phyloP scores from a whole-genome alignment of 345 rosid species.

The Gossypium stocksii region DNA sequence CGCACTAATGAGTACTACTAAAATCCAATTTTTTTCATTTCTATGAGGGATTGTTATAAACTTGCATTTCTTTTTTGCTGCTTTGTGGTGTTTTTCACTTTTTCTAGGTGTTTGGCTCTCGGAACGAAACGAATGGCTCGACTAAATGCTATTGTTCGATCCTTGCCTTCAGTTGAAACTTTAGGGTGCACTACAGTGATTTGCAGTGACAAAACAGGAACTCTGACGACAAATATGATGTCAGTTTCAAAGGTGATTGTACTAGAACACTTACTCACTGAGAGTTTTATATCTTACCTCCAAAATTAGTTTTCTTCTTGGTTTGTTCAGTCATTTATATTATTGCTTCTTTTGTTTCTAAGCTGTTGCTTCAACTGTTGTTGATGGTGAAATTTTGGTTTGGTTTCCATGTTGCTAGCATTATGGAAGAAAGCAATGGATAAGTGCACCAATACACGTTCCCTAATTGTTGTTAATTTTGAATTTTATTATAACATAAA shows the following conservation, averaged over 20 bases:
- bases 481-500: not conserved
- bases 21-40: not conserved
- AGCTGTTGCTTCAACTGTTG: not conserved
- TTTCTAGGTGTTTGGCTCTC: constrained; percentile 89
- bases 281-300: not conserved
- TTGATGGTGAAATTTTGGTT: constrained; percentile 10
- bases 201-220: constrained; percentile 98
- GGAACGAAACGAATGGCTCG: constrained; percentile 99
- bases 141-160: constrained; percentile 92
- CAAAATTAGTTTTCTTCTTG: constrained; percentile 3
- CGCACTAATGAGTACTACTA: not conserved
- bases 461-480: not conserved
- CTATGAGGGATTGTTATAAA: not conserved
- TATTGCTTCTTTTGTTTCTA: not conserved
- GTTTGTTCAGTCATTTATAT: not conserved
- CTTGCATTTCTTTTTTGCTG: not conserved
- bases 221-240: constrained; percentile 98
- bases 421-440: not conserved
- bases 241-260: constrained; percentile 84
- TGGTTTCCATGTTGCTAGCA: not conserved
- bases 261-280: constrained; percentile 13
- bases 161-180: constrained; percentile 98
- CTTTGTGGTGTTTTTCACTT: constrained; percentile 5
- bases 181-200: constrained; percentile 98
- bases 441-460: not conserved